Evolutionary conservation across 139 green algal genomes (phyloP), one percentile per base, ranked within the genome.

Genomic region (Haematococcus lacustris): DNA sequence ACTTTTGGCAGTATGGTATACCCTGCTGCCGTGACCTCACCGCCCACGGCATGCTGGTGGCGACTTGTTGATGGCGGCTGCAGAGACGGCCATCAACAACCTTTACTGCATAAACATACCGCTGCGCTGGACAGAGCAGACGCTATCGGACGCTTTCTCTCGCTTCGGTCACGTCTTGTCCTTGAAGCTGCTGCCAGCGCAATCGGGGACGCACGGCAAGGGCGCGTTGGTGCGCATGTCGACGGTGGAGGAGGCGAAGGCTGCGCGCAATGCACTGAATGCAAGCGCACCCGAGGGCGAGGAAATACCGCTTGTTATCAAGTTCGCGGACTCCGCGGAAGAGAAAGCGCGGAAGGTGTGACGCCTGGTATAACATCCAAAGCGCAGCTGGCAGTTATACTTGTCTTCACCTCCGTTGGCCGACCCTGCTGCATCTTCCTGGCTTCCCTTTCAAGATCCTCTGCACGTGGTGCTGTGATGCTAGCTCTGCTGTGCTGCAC

Each of bases 321-420:
- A 71, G 39, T 71, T 39, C 38, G 65, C 65, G 2, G 65, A 71
- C 39, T 40, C 39, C 4, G 25, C 65, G 23, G 65, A 71, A 40
- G 65, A 71, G 25, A 71, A 71, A 40, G 38, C 39, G 28, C 65
- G 65, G 39, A 71, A 71, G 40, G 65, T 71, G 65, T n/a, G n/a
- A n/a, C n/a, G n/a, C n/a, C n/a, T n/a, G n/a, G n/a, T n/a, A n/a
- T n/a, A n/a, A n/a, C n/a, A n/a, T n/a, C n/a, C n/a, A n/a, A n/a
- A n/a, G n/a, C n/a, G n/a, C n/a, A n/a, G n/a, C n/a, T n/a, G n/a
- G n/a, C n/a, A n/a, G n/a, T n/a, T n/a, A n/a, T n/a, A n/a, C n/a
- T n/a, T n/a, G n/a, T n/a, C n/a, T n/a, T n/a, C n/a, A n/a, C n/a
- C n/a, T n/a, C n/a, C n/a, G n/a, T n/a, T n/a, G n/a, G n/a, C n/a